phyloP scores from a whole-genome alignment of 345 rosid genomes.

The Hevea brasiliensis region DNA sequence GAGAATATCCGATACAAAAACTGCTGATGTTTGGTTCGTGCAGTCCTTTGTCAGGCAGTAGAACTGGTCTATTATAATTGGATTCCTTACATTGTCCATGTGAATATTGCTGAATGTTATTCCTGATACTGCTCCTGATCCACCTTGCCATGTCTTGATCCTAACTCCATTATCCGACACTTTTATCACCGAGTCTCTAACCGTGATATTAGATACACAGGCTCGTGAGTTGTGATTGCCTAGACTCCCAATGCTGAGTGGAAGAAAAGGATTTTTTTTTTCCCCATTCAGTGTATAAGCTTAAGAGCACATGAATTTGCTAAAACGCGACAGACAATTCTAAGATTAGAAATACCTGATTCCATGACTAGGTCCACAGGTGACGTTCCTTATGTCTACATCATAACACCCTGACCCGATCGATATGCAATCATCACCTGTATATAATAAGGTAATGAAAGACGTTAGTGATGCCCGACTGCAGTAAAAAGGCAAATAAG shows the following conservation, averaged over 20 bases:
- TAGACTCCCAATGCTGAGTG: constrained; percentile 83
- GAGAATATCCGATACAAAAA: constrained; percentile 58
- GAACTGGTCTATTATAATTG: constrained; percentile 86
- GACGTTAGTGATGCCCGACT: not conserved
- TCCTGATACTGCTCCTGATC: constrained; percentile 79
- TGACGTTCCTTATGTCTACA: constrained; percentile 79
- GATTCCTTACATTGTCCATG: constrained; percentile 82
- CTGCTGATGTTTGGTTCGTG: constrained; percentile 76
- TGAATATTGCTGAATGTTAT: constrained; percentile 76
- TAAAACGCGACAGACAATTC: no score
- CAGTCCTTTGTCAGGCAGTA: constrained; percentile 78
- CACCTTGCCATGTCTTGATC: constrained; percentile 99
- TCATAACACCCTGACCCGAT: constrained; percentile 84
- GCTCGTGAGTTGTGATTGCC: constrained; percentile 85
- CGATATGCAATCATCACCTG: constrained; percentile 97
- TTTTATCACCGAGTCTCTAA: constrained; percentile 73
- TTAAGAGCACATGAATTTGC: no score
- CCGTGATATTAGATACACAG: constrained; percentile 86
- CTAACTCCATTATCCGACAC: constrained; percentile 78
- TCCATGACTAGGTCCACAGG: constrained; percentile 98
- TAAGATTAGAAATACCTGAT: constrained; percentile 53
- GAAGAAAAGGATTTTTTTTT: no score
- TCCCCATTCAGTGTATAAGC: no score
- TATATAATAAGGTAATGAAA: constrained; percentile 3
- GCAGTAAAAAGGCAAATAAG: not conserved